Evolutionary conservation across 257 asterid genomes (phyloP).

Genomic region (Craterostigma plantagineum): DNA sequence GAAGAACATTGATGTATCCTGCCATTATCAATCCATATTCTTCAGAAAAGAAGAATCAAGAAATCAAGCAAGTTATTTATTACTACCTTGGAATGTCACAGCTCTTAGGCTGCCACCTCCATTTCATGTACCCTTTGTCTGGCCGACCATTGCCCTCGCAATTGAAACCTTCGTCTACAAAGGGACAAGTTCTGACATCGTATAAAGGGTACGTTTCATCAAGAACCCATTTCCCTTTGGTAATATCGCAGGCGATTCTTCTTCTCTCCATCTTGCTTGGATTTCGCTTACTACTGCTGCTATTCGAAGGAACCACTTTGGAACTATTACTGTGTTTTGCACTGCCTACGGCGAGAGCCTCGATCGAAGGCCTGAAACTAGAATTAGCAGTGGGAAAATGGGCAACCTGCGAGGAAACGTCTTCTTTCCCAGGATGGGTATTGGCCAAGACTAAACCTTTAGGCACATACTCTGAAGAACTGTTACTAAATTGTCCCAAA

Average conservation of each 20-base stretch:
- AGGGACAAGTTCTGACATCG: slow-evolving; percentile 54
- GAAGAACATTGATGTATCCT: background rate
- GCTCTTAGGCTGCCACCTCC: slow-evolving; percentile 90
- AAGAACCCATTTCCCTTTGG: slow-evolving; percentile 65
- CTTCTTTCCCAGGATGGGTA: no score
- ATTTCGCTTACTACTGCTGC: slow-evolving; percentile 5
- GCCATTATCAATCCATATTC: background rate
- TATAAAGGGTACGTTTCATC: slow-evolving; percentile 72
- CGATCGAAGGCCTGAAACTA: slow-evolving; percentile 11
- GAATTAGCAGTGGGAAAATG: slow-evolving; percentile 4
- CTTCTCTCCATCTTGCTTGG: slow-evolving; percentile 11
- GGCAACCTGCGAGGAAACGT: no score
- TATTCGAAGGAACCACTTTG: slow-evolving; percentile 7
- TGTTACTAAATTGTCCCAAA: slow-evolving; percentile 5
- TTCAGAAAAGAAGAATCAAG: background rate
- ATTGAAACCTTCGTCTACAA: slow-evolving; percentile 78
- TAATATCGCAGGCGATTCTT: slow-evolving; percentile 29
- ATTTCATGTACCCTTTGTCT: slow-evolving; percentile 59
- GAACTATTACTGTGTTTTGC: slow-evolving; percentile 9
- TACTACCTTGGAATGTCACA: slow-evolving; percentile 91
- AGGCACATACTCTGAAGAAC: slow-evolving; percentile 10
- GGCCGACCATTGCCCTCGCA: slow-evolving; percentile 66
- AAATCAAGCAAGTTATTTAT: background rate
- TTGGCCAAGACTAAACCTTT: no score
- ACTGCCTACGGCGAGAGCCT: slow-evolving; percentile 6